Conservation (phyloP, 495 filamentous ascomycete genomes). For the Darksidea phi region DNA sequence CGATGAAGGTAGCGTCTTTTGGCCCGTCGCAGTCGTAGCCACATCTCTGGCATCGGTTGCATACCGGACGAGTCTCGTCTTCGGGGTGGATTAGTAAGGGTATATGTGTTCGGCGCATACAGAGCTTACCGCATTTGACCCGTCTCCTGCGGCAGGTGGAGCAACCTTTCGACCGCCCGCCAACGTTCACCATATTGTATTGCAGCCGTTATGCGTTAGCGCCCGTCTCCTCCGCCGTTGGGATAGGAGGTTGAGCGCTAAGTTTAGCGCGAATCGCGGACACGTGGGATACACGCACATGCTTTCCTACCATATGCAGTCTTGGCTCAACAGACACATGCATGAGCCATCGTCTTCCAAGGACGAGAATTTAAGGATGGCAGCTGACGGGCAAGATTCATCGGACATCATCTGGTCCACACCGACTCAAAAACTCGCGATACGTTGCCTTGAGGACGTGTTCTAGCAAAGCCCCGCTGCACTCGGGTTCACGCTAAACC, state of each 20-base stretch:
- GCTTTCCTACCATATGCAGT: no score
- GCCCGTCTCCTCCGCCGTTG: not conserved
- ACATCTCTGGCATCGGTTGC: conserved; percentile 3
- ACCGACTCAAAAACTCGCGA: no score
- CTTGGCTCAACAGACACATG: no score
- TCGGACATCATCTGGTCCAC: no score
- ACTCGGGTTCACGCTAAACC: not conserved
- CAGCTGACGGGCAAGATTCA: no score
- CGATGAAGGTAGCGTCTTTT: conserved; percentile 1
- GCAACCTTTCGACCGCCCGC: conserved; percentile 16
- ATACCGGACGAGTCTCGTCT: conserved; percentile 12
- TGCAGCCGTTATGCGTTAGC: not conserved
- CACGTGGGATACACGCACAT: no score
- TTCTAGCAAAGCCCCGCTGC: no score
- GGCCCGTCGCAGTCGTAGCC: conserved; percentile 14
- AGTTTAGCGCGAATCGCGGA: no score
- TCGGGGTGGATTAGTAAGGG: not conserved
- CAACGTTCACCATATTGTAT: conserved; percentile 17
- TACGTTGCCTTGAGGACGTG: no score
- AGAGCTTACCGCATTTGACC: conserved; percentile 18
- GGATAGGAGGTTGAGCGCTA: no score
- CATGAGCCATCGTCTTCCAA: no score
- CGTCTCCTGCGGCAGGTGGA: conserved; percentile 10
- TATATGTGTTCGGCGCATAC: not conserved
- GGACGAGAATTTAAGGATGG: no score